phyloP scores from a whole-genome alignment of 1,284 basidiomycete genomes.

The Cryptococcus sp. region DNA sequence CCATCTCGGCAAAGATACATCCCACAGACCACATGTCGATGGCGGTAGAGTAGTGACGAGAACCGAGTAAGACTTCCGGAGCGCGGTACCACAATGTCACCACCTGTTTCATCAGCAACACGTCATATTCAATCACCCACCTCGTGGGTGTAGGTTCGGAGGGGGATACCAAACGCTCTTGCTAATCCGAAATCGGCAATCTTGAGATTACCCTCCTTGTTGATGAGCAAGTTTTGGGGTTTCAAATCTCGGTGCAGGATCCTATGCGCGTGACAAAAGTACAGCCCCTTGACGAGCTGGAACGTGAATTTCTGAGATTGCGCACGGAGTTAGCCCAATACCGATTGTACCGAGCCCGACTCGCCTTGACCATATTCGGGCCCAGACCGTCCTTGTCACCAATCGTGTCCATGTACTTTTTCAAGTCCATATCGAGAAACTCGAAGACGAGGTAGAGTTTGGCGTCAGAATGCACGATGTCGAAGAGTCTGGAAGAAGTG shows the following conservation, averaged over 20 bases:
- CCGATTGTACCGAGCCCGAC: constrained; percentile 59
- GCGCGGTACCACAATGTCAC: constrained; percentile 99
- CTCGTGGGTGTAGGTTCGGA: constrained; percentile 98
- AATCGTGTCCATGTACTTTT: constrained; percentile 99
- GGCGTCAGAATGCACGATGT: constrained; percentile 97
- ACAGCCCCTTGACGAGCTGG: constrained; percentile 94
- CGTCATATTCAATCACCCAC: constrained; percentile 55
- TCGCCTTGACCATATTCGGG: constrained; percentile 83
- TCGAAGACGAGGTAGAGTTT: constrained; percentile 99
- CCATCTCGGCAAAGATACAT: constrained; percentile 98
- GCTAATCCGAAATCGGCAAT: constrained; percentile 96
- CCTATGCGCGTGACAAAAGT: constrained; percentile 98
- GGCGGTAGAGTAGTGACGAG: constrained; percentile 94
- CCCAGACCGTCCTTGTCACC: constrained; percentile 94
- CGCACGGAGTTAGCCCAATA: not conserved
- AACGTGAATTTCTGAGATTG: constrained; percentile 58
- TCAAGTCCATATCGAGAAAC: constrained; percentile 96
- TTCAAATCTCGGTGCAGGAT: constrained; percentile 97
- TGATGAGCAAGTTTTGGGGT: constrained; percentile 95
- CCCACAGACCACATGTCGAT: constrained; percentile 99
- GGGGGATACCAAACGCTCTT: constrained; percentile 93
- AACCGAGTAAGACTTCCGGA: constrained; percentile 95
- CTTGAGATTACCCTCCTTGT: constrained; percentile 86
- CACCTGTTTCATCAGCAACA: constrained; percentile 60
- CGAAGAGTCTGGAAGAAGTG: constrained; percentile 76